A percentile compares a stretch with the other conserved stretches of the same genome.
Evolutionary conservation across 2,329 filamentous ascomycete species (phyloP).

Genomic region (Trichoderma breve): DNA sequence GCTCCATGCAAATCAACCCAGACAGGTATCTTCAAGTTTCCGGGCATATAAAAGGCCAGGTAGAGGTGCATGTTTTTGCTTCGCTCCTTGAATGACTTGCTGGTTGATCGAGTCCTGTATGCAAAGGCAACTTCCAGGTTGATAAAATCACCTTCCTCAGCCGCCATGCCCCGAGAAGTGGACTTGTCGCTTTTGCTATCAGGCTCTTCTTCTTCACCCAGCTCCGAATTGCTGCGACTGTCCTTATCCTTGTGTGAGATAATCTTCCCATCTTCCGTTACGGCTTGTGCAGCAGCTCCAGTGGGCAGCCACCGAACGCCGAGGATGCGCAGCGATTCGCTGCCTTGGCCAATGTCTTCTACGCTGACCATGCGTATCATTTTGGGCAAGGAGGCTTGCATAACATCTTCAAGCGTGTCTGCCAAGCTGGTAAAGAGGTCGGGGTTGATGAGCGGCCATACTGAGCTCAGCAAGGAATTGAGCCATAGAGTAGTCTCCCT

Average conservation of each 20-base stretch:
- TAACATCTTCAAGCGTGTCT: constrained; percentile 74
- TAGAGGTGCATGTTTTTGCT: constrained; percentile 66
- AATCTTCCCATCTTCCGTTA: constrained; percentile 57
- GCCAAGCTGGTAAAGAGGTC: constrained; percentile 68
- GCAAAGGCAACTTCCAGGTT: constrained; percentile 75
- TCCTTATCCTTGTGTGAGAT: constrained; percentile 37
- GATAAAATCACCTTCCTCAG: constrained; percentile 74
- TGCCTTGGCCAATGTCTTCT: constrained; percentile 74
- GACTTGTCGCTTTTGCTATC: constrained; percentile 33
- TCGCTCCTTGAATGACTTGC: constrained; percentile 63
- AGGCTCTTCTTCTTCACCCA: constrained; percentile 35
- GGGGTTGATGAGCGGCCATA: constrained; percentile 75
- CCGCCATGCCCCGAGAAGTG: constrained; percentile 62
- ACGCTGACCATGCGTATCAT: constrained; percentile 72
- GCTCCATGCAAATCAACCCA: constrained; percentile 75
- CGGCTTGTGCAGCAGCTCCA: constrained; percentile 63
- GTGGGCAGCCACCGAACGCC: constrained; percentile 71
- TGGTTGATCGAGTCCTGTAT: constrained; percentile 63
- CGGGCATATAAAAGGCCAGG: constrained; percentile 66
- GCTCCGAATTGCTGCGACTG: background rate
- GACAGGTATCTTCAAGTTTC: constrained; percentile 55
- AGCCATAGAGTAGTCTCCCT: constrained; percentile 70
- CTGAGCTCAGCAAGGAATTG: constrained; percentile 63
- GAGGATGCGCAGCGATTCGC: constrained; percentile 66
- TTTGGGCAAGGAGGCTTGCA: constrained; percentile 72